phyloP scores from a whole-genome alignment of 2,329 filamentous ascomycete species.

The Alternaria arbusti region DNA sequence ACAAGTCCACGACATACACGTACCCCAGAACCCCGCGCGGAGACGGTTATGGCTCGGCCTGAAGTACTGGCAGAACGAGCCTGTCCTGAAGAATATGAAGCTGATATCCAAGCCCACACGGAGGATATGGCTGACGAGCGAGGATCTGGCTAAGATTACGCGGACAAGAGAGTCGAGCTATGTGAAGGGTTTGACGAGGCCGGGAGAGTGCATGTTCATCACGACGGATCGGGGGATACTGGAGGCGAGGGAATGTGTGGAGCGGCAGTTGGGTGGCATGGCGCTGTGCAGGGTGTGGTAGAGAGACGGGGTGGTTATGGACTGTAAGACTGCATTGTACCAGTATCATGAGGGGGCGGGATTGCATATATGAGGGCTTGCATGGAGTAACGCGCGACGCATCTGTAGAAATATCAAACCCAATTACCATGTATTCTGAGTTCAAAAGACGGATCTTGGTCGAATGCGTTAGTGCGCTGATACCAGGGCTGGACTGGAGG shows the following conservation, averaged over 20 bases:
- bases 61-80: constrained; percentile 86
- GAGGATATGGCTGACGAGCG: constrained; percentile 69
- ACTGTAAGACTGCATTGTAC: constrained; percentile 11
- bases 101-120: constrained; percentile 78
- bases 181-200: constrained; percentile 72
- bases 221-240: constrained; percentile 78
- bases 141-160: constrained; percentile 68
- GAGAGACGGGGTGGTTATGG: constrained; percentile 2
- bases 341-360: constrained; percentile 2
- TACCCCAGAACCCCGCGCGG: constrained; percentile 68
- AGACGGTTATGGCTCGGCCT: constrained; percentile 85
- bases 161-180: constrained; percentile 71
- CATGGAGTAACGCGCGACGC: neutral
- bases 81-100: constrained; percentile 72
- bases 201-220: constrained; percentile 85
- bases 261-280: constrained; percentile 80
- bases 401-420: constrained; percentile 9
- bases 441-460: neutral
- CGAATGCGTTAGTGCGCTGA: neutral
- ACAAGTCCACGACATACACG: constrained; percentile 29
- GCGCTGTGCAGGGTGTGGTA: constrained; percentile 72
- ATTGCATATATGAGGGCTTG: neutral
- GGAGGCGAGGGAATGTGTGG: constrained; percentile 82
- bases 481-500: neutral
- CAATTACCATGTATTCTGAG: neutral